Evolutionary conservation across 306 rosid genomes (phyloP).

Genomic region (Carpinus fangiana): DNA sequence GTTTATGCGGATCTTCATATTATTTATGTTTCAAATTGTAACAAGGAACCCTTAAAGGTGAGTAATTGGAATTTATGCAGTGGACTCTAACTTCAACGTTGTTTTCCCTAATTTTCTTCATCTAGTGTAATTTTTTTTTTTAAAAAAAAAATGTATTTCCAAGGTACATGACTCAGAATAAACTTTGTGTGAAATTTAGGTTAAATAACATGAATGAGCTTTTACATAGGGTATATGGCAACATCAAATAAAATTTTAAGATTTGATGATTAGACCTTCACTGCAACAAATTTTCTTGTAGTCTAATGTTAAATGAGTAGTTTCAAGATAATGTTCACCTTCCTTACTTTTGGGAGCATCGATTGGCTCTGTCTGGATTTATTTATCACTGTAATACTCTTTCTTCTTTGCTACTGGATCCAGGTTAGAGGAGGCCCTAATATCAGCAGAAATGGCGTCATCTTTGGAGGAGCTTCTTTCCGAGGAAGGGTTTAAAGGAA

Average conservation of each 20-base stretch:
- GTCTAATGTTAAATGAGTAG: too few relatives aligned
- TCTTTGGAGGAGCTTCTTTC: conserved; percentile 80
- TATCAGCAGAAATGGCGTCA: conserved; percentile 54
- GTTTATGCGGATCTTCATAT: not conserved
- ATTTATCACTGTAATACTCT: not conserved
- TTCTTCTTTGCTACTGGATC: conserved; percentile 23
- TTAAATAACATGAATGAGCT: too few relatives aligned
- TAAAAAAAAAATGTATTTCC: not conserved
- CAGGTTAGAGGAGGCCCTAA: conserved; percentile 10
- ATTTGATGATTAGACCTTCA: too few relatives aligned
- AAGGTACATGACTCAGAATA: not conserved
- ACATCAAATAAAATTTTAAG: too few relatives aligned
- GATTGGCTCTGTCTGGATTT: too few relatives aligned
- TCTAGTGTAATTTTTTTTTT: not conserved
- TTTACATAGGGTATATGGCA: too few relatives aligned
- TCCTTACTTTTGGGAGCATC: too few relatives aligned
- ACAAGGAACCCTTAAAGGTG: not conserved
- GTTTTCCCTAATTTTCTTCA: not conserved
- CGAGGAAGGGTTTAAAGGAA: conserved; percentile 76
- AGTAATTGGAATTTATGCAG: not conserved
- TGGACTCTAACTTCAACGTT: not conserved
- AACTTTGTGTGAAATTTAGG: not conserved
- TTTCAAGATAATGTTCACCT: too few relatives aligned
- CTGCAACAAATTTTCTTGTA: too few relatives aligned
- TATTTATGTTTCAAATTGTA: not conserved